Evolutionary conservation across 2,329 filamentous ascomycete genomes (phyloP).

Genomic region (Neonectria coccinea): DNA sequence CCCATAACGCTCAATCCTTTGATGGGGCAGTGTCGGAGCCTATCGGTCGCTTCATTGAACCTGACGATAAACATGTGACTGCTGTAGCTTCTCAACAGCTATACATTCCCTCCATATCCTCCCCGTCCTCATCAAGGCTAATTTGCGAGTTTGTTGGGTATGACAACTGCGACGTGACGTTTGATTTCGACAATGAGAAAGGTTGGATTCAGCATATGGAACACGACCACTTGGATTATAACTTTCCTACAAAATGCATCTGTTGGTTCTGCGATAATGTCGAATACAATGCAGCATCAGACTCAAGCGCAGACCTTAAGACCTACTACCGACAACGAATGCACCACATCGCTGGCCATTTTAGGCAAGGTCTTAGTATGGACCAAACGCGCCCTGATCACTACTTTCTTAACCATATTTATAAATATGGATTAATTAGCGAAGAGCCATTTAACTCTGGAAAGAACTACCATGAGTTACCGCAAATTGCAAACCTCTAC

Average conservation of each 20-base stretch:
- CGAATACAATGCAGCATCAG: slow-evolving; percentile 6
- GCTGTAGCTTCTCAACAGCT: too few species aligned
- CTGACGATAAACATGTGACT: too few species aligned
- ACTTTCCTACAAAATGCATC: slow-evolving; percentile 51
- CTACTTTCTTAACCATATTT: slow-evolving; percentile 55
- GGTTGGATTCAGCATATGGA: slow-evolving; percentile 62
- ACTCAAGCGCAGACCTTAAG: slow-evolving; percentile 6
- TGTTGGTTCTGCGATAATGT: slow-evolving; percentile 64
- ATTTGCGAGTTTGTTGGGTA: slow-evolving; percentile 59
- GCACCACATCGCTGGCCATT: slow-evolving; percentile 62
- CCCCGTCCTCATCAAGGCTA: neutral
- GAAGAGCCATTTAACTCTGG: slow-evolving; percentile 38
- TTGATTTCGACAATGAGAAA: slow-evolving; percentile 52
- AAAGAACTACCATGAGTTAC: slow-evolving; percentile 36
- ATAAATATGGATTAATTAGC: slow-evolving; percentile 45
- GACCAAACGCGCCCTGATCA: slow-evolving; percentile 55
- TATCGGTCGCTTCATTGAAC: neutral
- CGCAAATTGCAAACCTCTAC: slow-evolving; percentile 28
- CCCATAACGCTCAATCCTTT: too few species aligned
- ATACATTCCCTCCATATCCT: too few species aligned
- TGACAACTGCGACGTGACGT: slow-evolving; percentile 52
- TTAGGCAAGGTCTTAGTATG: slow-evolving; percentile 44
- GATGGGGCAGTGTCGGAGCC: too few species aligned
- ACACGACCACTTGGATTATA: slow-evolving; percentile 50
- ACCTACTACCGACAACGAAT: slow-evolving; percentile 56